Percentiles rank a stretch among this genome's conserved stretches.
phyloP scores from a whole-genome alignment of 768 basidiomycete genomes.

The Atractiella rhizophila region DNA sequence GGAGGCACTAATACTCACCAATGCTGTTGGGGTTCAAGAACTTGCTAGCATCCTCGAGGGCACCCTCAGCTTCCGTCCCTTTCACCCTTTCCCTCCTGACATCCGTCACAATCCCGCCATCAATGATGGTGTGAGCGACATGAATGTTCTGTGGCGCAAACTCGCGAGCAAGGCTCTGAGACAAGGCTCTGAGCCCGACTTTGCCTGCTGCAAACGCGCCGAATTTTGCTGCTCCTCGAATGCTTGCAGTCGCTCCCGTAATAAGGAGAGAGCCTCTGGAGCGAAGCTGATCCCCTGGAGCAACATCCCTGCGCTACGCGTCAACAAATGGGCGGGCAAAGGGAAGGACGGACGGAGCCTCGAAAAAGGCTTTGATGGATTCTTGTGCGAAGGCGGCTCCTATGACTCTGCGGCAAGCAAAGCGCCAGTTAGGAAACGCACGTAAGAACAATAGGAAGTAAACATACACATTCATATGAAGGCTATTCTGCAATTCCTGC shows the following conservation, averaged over 20 bases:
- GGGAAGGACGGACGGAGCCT: no score
- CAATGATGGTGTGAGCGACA: constrained; percentile 15
- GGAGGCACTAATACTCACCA: neutral
- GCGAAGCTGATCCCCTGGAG: neutral
- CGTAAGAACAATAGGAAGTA: neutral
- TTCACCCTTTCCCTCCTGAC: neutral
- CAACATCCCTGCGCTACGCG: no score
- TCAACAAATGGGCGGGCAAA: no score
- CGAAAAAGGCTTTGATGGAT: no score
- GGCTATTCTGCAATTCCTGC: constrained; percentile 1
- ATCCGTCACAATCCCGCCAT: constrained; percentile 8
- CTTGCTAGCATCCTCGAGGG: constrained; percentile 1
- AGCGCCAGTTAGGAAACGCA: no score
- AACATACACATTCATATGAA: constrained; percentile 7
- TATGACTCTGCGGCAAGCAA: no score
- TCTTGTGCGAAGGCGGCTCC: no score
- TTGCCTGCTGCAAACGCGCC: constrained; percentile 14
- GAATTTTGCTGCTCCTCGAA: constrained; percentile 15
- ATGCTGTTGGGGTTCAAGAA: constrained; percentile 10
- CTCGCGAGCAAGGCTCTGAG: constrained; percentile 16
- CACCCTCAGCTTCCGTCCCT: neutral
- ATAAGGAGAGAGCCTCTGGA: constrained; percentile 14
- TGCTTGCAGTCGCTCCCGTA: constrained; percentile 16
- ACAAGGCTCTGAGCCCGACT: constrained; percentile 11
- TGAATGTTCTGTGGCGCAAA: constrained; percentile 16